Base-by-base conservation (phyloP, 2,329 filamentous ascomycete species). In the Pseudodiploospora longispora region DNA sequence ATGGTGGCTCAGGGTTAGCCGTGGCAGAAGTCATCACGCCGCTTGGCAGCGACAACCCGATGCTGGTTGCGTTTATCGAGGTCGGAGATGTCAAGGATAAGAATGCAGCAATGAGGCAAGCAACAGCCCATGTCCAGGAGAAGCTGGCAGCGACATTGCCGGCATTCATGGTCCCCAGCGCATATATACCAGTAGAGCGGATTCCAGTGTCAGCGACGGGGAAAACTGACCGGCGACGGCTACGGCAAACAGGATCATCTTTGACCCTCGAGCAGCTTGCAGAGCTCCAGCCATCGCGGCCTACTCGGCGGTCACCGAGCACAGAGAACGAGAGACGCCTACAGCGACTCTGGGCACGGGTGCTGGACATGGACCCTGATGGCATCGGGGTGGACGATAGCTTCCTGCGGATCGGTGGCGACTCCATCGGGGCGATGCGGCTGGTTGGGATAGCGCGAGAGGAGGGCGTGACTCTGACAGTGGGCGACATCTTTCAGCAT, bases 401-500 rank as follows among this genome's bases (percentile, higher is more conserved):
- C 54, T 75, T 75, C 54, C 72, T 75, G 60, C 59, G 60, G 1
- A 60, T 71, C 0, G 71, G 72, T 7, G 72, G 72, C 27, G 69
- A 73, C 51, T 74, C 71, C 1, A 63, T 75, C 3, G 50, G 61
- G 1, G 70, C 70, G 2, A 77, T 75, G 65, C 69, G 66, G 43
- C 51, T 76, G 5, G 71, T 50, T 6, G 35, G 36, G 10, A 27
- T 19, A 8, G 38, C 41, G n/a, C 48, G 47, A 28, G 35, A 29
- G 8, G 9, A 36, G 4, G 39, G 42, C 19, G 36, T 47, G n/a
- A 2, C 31, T 9, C 19, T 51, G 6, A 33, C 31, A 9, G 36
- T 51, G 31, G 27, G 33, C 40, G 33, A 49, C 30, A 30, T 51
- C 33, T 51, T 40, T 30, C 38, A 39, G 5, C 37, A 46, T 27